Conservation (phyloP, 2,329 filamentous ascomycete species). For the Penicillium palitans region DNA sequence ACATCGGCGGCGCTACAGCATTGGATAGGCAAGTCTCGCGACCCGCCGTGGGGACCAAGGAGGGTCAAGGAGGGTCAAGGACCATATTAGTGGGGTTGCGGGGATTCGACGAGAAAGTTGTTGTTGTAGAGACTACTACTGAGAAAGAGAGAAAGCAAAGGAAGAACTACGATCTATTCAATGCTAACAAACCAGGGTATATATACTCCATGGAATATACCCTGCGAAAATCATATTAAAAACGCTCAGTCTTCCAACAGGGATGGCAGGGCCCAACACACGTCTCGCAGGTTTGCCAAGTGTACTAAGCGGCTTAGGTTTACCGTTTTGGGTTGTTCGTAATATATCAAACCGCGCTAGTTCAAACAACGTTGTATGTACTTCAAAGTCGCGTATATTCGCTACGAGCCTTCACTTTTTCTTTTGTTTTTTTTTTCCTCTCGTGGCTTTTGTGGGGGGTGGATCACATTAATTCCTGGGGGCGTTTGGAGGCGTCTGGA, state of each 20-base stretch:
- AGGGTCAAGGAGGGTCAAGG: neutral
- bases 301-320: neutral
- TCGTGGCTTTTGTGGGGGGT: neutral
- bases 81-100: slow-evolving; percentile 7
- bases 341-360: neutral
- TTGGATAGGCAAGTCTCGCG: slow-evolving; percentile 9
- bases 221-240: no score
- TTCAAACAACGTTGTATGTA: neutral
- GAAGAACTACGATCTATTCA: no score
- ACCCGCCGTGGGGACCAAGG: slow-evolving; percentile 8
- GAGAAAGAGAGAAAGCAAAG: no score
- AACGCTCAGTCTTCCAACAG: no score
- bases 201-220: no score
- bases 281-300: neutral
- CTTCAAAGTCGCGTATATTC: neutral
- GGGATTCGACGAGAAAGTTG: slow-evolving; percentile 3
- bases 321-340: neutral
- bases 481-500: neutral
- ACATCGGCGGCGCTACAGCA: slow-evolving; percentile 9
- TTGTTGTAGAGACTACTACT: no score
- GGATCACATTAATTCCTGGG: neutral
- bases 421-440: no score
- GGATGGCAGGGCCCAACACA: no score
- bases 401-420: neutral
- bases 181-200: no score